A percentile compares a stretch with the other conserved stretches of the same genome.
phyloP scores from a whole-genome alignment of 148 eudicot genomes.

The Vaccinium corymbosum region DNA sequence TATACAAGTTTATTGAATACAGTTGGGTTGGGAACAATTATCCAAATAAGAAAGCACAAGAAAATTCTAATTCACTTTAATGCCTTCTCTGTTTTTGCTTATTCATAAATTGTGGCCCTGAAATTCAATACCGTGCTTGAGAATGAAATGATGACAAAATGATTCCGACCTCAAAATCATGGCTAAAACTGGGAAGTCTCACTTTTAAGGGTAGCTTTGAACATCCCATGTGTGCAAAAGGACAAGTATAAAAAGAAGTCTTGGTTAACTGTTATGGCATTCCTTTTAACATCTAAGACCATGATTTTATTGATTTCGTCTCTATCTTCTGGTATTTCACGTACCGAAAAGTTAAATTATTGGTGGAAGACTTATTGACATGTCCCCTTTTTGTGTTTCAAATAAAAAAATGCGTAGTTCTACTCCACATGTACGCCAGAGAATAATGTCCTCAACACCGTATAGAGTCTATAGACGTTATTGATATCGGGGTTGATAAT shows the following conservation, averaged over 20 bases:
- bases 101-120: background rate
- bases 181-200: background rate
- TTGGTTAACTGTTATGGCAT: background rate
- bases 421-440: too few species aligned
- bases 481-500: too few species aligned
- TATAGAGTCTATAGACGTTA: too few species aligned
- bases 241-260: background rate
- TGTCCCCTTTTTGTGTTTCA: too few species aligned
- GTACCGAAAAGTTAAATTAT: too few species aligned
- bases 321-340: background rate
- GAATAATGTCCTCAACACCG: too few species aligned
- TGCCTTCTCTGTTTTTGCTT: background rate
- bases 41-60: background rate
- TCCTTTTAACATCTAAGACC: background rate
- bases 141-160: background rate
- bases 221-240: background rate
- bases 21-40: background rate
- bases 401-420: too few species aligned
- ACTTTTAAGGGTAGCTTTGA: background rate
- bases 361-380: too few species aligned
- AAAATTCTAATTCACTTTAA: too few species aligned
- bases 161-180: background rate
- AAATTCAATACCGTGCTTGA: background rate
- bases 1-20: background rate
- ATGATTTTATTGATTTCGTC: slow-evolving; percentile 10